Conservation (phyloP, 2,329 filamentous ascomycete species). For the Trichoderma sp. region DNA sequence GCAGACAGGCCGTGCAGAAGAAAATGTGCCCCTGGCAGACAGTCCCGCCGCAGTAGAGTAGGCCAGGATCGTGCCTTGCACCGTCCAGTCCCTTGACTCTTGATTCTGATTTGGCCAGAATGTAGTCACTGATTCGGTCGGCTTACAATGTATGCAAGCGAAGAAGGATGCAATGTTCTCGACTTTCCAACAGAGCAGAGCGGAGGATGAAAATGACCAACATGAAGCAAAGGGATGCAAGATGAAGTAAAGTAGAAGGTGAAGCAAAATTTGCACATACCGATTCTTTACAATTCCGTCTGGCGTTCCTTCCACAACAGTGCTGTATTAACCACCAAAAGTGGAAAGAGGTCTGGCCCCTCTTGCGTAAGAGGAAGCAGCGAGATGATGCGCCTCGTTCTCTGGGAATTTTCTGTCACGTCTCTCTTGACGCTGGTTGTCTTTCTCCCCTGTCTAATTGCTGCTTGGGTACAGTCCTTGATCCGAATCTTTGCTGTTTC, state of each 20-base stretch:
- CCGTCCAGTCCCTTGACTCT: not conserved
- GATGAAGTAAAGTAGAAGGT: not conserved
- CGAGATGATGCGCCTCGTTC: slow-evolving; percentile 13
- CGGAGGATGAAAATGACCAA: too few relatives aligned
- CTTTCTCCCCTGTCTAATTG: not conserved
- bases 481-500: not conserved
- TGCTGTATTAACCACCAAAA: not conserved
- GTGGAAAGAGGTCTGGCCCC: not conserved
- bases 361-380: not conserved
- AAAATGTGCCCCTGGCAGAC: not conserved
- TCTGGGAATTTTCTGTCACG: not conserved
- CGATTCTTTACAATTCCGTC: not conserved
- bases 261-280: not conserved
- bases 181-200: not conserved
- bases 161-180: not conserved
- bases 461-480: not conserved
- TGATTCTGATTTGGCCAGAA: not conserved
- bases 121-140: too few relatives aligned
- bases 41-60: too few relatives aligned
- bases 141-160: not conserved
- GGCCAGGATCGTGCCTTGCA: too few relatives aligned
- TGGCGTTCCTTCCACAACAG: not conserved
- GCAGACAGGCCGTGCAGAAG: not conserved
- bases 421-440: not conserved
- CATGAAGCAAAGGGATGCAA: not conserved